These are phyloP conservation scores for Blastocystis sp. DNA, from an alignment of 352 stramenopile genomes.

Conservation along the genomic window DNA sequence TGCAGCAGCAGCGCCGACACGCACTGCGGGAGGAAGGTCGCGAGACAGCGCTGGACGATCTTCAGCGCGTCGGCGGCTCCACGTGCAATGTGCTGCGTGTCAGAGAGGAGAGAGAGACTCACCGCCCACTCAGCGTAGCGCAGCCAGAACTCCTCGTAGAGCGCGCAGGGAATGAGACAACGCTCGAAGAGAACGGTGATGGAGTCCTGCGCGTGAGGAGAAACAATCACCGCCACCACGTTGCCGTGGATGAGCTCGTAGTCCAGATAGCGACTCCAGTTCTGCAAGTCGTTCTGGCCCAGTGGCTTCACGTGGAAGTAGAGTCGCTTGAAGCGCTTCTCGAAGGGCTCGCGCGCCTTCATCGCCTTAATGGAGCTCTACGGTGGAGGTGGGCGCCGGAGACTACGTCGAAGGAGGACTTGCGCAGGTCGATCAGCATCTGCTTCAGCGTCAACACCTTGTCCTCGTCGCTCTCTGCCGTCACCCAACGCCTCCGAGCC, in stretches of 20 bases:
- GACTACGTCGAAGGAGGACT: constrained; percentile 48
- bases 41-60: neutral
- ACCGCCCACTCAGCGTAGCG: constrained; percentile 46
- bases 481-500: neutral
- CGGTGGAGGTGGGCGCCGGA: neutral
- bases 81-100: constrained; percentile 8
- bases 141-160: constrained; percentile 57
- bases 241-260: constrained; percentile 2
- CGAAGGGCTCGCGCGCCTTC: constrained; percentile 45
- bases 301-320: constrained; percentile 59
- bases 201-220: neutral
- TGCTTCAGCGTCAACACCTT: constrained; percentile 48
- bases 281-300: constrained; percentile 44
- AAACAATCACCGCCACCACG: neutral
- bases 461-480: constrained; percentile 51
- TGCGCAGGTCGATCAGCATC: constrained; percentile 45
- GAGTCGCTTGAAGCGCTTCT: constrained; percentile 49
- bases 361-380: constrained; percentile 21
- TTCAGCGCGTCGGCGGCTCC: neutral
- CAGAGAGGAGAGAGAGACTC: neutral
- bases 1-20: constrained; percentile 28
- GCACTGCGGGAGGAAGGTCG: constrained; percentile 9
- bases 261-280: constrained; percentile 56
- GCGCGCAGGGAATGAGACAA: constrained; percentile 56
- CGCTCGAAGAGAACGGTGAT: constrained; percentile 56